Conservation (phyloP, 371 early-diverging fungal species). For the Cokeromyces recurvatus region DNA sequence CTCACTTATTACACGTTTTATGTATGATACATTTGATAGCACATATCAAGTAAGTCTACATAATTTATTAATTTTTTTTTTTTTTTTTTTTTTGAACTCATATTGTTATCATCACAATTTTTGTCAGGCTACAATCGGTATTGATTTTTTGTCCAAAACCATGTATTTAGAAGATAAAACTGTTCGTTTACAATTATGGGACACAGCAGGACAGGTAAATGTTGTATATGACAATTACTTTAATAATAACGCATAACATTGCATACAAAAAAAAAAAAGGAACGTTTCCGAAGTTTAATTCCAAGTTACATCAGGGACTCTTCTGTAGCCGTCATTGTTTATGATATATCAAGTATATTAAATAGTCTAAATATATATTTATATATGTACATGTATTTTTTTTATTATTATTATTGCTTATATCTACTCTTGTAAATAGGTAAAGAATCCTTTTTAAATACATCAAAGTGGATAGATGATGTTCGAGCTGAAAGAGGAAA, state of each 20-base stretch:
- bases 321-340: slow-evolving; percentile 96
- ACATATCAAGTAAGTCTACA: slow-evolving; percentile 74
- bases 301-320: slow-evolving; percentile 99
- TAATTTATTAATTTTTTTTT: neutral
- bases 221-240: no score
- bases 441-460: slow-evolving; percentile 89
- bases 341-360: slow-evolving; percentile 86
- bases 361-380: neutral
- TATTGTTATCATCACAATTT: neutral
- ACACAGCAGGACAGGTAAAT: slow-evolving; percentile 98
- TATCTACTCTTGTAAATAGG: slow-evolving; percentile 48
- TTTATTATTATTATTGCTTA: no score
- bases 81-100: neutral
- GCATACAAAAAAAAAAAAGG: no score
- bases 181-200: slow-evolving; percentile 99
- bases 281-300: slow-evolving; percentile 95
- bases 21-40: slow-evolving; percentile 97
- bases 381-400: no score
- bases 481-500: slow-evolving; percentile 97
- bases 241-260: no score
- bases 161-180: slow-evolving; percentile 96
- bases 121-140: slow-evolving; percentile 96
- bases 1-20: slow-evolving; percentile 94
- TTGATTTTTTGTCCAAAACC: slow-evolving; percentile 99
- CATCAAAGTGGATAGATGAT: slow-evolving; percentile 98